Evolutionary conservation across 257 asterid genomes (phyloP).

Genomic region (Apocynum venetum): DNA sequence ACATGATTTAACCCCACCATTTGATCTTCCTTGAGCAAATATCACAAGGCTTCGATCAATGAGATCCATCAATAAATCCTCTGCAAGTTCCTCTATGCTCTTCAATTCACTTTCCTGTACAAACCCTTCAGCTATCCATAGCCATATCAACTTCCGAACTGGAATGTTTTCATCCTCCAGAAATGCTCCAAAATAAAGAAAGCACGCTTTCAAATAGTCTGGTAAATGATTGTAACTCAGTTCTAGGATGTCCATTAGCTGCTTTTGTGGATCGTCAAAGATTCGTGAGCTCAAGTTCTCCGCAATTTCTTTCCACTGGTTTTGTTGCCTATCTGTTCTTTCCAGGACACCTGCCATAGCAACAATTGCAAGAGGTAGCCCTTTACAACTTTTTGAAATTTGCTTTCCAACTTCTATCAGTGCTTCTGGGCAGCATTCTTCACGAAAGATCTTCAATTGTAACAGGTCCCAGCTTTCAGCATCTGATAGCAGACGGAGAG

Average conservation of each 20-base stretch:
- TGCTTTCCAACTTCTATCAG: background rate
- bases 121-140: too few species aligned
- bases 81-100: too few species aligned
- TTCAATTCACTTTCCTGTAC: too few species aligned
- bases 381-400: background rate
- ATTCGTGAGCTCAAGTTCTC: background rate
- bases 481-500: background rate
- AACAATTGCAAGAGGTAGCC: background rate
- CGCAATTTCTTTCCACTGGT: too few species aligned
- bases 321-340: background rate
- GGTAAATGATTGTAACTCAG: too few species aligned
- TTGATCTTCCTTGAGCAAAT: too few species aligned
- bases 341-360: background rate
- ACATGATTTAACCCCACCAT: background rate
- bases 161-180: too few species aligned
- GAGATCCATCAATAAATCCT: too few species aligned
- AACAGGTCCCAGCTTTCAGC: background rate
- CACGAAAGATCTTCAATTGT: background rate
- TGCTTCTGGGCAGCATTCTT: background rate
- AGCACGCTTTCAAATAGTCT: too few species aligned
- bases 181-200: too few species aligned
- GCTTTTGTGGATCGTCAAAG: background rate
- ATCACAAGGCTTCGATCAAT: too few species aligned
- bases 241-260: background rate
- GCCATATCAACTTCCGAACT: too few species aligned